These are phyloP conservation scores for Colletotrichum sp. DNA, from an alignment of 2,329 filamentous ascomycete genomes.

Conservation along the genomic window DNA sequence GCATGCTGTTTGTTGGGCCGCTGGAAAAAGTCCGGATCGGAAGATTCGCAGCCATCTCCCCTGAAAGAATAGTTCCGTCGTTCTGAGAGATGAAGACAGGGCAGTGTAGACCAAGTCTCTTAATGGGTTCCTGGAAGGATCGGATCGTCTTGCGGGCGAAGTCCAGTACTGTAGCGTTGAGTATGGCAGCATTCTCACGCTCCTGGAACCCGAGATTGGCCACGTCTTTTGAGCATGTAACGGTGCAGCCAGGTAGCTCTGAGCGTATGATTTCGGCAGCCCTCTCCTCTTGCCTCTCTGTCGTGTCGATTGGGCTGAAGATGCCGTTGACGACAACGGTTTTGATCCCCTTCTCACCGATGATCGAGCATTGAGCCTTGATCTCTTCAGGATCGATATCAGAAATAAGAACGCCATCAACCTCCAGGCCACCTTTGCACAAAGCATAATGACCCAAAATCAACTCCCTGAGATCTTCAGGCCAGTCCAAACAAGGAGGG, in stretches of 20 bases:
- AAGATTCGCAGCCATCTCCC: slow-evolving; percentile 54
- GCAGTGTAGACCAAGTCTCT: slow-evolving; percentile 52
- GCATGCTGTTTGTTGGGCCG: slow-evolving; percentile 68
- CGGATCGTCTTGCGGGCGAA: slow-evolving; percentile 63
- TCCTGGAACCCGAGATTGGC: slow-evolving; percentile 61
- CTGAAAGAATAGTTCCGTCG: slow-evolving; percentile 64
- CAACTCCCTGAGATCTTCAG: slow-evolving; percentile 48
- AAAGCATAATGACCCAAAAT: slow-evolving; percentile 50
- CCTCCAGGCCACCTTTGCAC: slow-evolving; percentile 54
- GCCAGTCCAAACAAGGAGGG: slow-evolving; percentile 58
- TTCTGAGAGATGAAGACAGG: slow-evolving; percentile 68
- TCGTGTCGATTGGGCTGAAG: slow-evolving; percentile 57
- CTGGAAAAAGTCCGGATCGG: slow-evolving; percentile 68
- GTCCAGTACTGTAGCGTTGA: slow-evolving; percentile 65
- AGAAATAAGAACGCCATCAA: slow-evolving; percentile 52
- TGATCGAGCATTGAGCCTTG: slow-evolving; percentile 38
- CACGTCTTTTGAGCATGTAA: slow-evolving; percentile 57
- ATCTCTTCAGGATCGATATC: slow-evolving; percentile 48
- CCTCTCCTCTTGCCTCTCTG: slow-evolving; percentile 52
- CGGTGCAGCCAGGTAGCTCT: slow-evolving; percentile 43
- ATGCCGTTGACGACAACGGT: slow-evolving; percentile 53
- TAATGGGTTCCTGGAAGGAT: slow-evolving; percentile 58
- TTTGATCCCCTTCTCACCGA: slow-evolving; percentile 46
- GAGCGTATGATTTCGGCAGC: slow-evolving; percentile 44
- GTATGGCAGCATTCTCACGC: slow-evolving; percentile 67